Evolutionary conservation across 2,329 filamentous ascomycete genomes (phyloP), one percentile per base, ranked within the genome.

Genomic region (Alternaria arbusti): DNA sequence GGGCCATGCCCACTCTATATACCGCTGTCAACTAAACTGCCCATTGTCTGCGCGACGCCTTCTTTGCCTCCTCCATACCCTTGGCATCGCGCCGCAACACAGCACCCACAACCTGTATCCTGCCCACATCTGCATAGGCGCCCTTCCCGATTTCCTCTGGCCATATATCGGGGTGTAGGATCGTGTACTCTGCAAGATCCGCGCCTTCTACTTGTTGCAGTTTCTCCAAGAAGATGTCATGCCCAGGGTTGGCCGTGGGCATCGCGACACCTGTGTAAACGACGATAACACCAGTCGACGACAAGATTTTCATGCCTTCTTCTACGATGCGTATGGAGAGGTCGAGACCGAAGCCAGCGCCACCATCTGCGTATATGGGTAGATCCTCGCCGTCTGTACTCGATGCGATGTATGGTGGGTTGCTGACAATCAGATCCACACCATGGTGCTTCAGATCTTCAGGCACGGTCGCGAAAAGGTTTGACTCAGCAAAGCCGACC

Each of bases 141-240:
- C 68, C 71, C 23, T 54, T 57, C 9, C 68, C 71, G 28, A 71
- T 72, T 28, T 73, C 71, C 51, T 73, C 71, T n/a, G 71, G 55
- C 71, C 71, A 71, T 65, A 73, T 72, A 17, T 73, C 71, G 1
- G 71, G 71, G 20, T 73, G 70, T 13, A 73, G 43, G 20, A 73
- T 67, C 10, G 63, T 66, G 57, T 73, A 73, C 49, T 72, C 68
- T 1, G 56, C 57, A 13, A 72, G 15, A 10, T 68, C 61, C 4
- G 54, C 56, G 7, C 47, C 65, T 30, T 72, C 36, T 8, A 72
- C 57, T 9, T 50, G 49, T 36, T 69, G 58, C 11, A 73, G 54
- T 43, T 63, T 68, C 36, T 67, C 65, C 25, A 72, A 28, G 26
- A 73, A 70, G 7, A 66, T 59, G 28, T 73, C 71, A 23, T 68